Base-by-base conservation (phyloP, 768 basidiomycete genomes). In the Jaapia argillacea region DNA sequence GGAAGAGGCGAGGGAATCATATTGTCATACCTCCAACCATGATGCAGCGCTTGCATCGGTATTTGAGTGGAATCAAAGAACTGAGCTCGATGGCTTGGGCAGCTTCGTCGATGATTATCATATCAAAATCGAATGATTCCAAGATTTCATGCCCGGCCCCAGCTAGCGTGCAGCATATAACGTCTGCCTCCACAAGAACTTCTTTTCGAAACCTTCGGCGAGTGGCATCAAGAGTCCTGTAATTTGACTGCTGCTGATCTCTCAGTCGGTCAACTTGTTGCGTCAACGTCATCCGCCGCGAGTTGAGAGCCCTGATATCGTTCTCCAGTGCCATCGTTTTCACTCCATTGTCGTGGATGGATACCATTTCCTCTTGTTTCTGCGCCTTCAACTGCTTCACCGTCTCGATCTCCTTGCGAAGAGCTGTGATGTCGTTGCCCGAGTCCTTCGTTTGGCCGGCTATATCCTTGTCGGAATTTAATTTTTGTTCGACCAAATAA, bases 41-140 rank as follows among this genome's bases (percentile, higher is more conserved):
- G 45, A 98, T 78, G 55, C 90, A 96, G 24, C 80, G 76, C 41
- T 70, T 71, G 50, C 81, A 85, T 23, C 73, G 74, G 62, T 90
- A 97, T 60, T 87, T 96, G 48, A 99, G 69, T 28, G 96, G 96
- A 45, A 99, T 98, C 48, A 99, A 64, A 5, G 94, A 89, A 50
- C 88, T 91, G 33, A 97, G 71, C 61, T 99, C 96, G 38, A 97
- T 85, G 13, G 93, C 84, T 61, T 99, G 96, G 1, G 94, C 94
- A 1, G 96, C 96, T 61, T 99, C 96, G 55, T 99, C 96, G 47
- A 99, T 94, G 59, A 99, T 81, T 52, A 99, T 75, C 64, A 94
- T 87, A 52, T 96, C 93, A 57, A 97, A 97, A 41, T 93, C 85
- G 49, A 88, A 75, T 26, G 74, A 69, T 45, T 85, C 78, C 33